Evolutionary conservation across 352 stramenopile genomes (phyloP).

Genomic region (Pythium chondricola): DNA sequence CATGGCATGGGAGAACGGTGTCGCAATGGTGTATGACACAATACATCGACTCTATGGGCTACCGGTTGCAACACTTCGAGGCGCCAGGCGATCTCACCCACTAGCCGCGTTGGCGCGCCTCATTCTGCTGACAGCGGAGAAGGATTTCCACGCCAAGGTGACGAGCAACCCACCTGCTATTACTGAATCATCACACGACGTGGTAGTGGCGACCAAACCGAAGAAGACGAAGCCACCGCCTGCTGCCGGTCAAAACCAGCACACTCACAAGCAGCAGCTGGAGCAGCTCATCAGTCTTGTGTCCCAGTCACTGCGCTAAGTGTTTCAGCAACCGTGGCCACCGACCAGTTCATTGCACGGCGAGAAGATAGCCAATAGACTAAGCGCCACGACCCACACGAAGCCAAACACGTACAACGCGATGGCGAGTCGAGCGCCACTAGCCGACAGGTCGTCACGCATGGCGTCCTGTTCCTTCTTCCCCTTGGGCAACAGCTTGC

Average conservation of each 20-base stretch:
- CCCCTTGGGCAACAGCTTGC: conserved; percentile 44
- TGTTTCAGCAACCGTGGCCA: conserved; percentile 35
- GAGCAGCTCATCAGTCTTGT: conserved; percentile 53
- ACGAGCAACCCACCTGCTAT: not conserved
- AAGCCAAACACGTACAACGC: conserved; percentile 50
- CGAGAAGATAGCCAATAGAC: conserved; percentile 52
- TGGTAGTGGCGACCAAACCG: conserved; percentile 8
- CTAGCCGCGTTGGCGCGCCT: not conserved
- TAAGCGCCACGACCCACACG: conserved; percentile 56
- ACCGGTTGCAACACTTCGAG: not conserved
- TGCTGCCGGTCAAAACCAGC: too few relatives aligned
- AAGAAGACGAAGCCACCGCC: too few relatives aligned
- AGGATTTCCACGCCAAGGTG: conserved; percentile 4
- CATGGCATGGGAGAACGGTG: conserved; percentile 14
- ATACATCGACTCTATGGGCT: conserved; percentile 22
- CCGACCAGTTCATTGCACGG: conserved; percentile 64
- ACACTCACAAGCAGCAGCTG: conserved; percentile 40
- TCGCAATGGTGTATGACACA: conserved; percentile 9
- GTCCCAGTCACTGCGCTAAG: conserved; percentile 21
- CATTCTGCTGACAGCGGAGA: conserved; percentile 2
- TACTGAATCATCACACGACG: not conserved
- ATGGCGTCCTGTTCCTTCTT: conserved; percentile 42
- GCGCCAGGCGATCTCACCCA: conserved; percentile 1
- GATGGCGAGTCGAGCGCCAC: conserved; percentile 26
- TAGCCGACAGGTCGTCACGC: conserved; percentile 37